A percentile compares a stretch with the other conserved stretches of the same genome.
phyloP scores from a whole-genome alignment of 768 basidiomycete species.

The Suillus luteus region DNA sequence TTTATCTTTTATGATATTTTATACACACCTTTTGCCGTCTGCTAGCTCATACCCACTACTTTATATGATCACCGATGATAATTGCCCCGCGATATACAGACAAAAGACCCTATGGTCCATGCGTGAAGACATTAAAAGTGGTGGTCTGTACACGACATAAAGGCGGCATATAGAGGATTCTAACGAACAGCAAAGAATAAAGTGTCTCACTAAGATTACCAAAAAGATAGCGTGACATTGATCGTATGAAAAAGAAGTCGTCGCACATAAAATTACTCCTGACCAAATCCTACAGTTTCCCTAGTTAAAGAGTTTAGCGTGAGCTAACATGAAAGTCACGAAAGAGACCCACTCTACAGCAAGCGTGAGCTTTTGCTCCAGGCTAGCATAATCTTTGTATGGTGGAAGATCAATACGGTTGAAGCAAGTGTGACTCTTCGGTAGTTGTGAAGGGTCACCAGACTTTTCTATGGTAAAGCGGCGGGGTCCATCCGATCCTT shows the following conservation, averaged over 20 bases:
- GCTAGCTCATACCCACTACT: neutral
- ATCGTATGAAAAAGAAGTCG: slow-evolving; percentile 9
- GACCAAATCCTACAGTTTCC: slow-evolving; percentile 94
- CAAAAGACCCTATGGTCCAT: neutral
- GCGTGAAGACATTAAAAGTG: neutral
- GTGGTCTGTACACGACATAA: neutral
- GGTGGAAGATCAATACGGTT: slow-evolving; percentile 96
- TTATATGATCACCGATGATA: neutral
- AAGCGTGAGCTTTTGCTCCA: slow-evolving; percentile 94
- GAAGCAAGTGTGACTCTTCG: slow-evolving; percentile 97
- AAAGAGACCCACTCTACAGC: slow-evolving; percentile 79
- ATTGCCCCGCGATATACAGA: neutral
- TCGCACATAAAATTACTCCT: slow-evolving; percentile 58
- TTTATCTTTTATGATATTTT: slow-evolving; percentile 12
- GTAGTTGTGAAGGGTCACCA: slow-evolving; percentile 93
- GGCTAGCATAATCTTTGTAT: slow-evolving; percentile 91
- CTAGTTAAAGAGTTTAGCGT: slow-evolving; percentile 39
- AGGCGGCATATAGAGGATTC: neutral
- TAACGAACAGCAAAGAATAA: slow-evolving; percentile 17
- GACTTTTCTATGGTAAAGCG: slow-evolving; percentile 99
- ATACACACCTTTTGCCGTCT: neutral
- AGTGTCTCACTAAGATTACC: slow-evolving; percentile 32
- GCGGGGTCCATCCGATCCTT: slow-evolving; percentile 95
- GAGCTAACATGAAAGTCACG: slow-evolving; percentile 14
- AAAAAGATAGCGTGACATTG: slow-evolving; percentile 28